A percentile compares a stretch with the other conserved stretches of the same genome.
phyloP scores from a whole-genome alignment of 805 yeast genomes.

The Deakozyma indianensis region DNA sequence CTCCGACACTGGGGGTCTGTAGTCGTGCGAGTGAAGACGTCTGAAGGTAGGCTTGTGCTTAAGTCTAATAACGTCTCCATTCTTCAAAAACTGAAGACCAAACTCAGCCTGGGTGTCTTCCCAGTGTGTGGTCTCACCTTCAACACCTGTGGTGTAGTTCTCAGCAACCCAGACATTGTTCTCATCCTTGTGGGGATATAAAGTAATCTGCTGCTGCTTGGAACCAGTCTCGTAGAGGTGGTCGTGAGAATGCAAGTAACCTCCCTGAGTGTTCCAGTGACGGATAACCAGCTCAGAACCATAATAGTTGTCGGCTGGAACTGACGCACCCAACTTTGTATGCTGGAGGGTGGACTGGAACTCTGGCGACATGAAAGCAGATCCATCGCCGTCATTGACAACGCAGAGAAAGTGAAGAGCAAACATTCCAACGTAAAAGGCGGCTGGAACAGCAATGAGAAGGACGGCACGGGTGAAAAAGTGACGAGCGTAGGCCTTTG shows the following conservation, averaged over 20 bases:
- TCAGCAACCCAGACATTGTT: slow-evolving; percentile 71
- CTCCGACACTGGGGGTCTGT: slow-evolving; percentile 78
- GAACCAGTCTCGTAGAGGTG: slow-evolving; percentile 51
- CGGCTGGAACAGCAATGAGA: slow-evolving; percentile 39
- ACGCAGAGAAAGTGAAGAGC: slow-evolving; percentile 38
- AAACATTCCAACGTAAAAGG: slow-evolving; percentile 44
- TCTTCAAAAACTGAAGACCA: slow-evolving; percentile 33
- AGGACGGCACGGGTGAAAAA: slow-evolving; percentile 26
- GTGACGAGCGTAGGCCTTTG: slow-evolving; percentile 26
- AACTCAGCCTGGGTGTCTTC: not conserved
- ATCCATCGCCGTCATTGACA: slow-evolving; percentile 39
- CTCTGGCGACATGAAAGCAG: slow-evolving; percentile 47
- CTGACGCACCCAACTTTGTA: slow-evolving; percentile 23
- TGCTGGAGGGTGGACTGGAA: slow-evolving; percentile 48
- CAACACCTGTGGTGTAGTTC: slow-evolving; percentile 18
- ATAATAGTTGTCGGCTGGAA: slow-evolving; percentile 53
- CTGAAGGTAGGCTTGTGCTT: slow-evolving; percentile 57
- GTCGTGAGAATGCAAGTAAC: slow-evolving; percentile 69
- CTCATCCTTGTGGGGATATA: slow-evolving; percentile 46
- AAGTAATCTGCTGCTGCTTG: slow-evolving; percentile 64
- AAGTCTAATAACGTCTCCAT: slow-evolving; percentile 47
- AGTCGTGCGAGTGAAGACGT: slow-evolving; percentile 54
- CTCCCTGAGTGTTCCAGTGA: slow-evolving; percentile 55
- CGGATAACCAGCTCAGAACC: slow-evolving; percentile 64
- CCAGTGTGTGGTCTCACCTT: slow-evolving; percentile 8